A percentile compares a stretch with the other conserved stretches of the same genome.
phyloP scores from a whole-genome alignment of 495 filamentous ascomycete genomes.

The Neurospora cerealis region DNA sequence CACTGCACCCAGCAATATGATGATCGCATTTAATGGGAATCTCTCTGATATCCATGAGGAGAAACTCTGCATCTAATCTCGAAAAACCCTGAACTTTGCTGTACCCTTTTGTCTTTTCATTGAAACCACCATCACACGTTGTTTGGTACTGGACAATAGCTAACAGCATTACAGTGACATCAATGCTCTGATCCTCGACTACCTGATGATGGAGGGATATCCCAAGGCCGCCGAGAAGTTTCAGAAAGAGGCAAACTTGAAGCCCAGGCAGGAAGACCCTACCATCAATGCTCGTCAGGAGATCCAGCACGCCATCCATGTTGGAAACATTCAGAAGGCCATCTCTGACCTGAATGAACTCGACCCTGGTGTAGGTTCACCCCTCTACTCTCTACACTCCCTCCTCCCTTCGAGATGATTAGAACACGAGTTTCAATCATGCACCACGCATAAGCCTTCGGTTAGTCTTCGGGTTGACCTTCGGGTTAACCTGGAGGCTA shows the following conservation, averaged over 20 bases:
- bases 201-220: constrained; percentile 92
- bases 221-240: constrained; percentile 90
- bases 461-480: constrained; percentile 7
- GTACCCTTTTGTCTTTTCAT: constrained; percentile 46
- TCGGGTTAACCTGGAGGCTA: not conserved
- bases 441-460: constrained; percentile 96
- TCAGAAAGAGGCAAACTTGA: constrained; percentile 83
- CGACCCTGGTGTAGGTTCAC: constrained; percentile 68
- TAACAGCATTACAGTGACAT: constrained; percentile 59
- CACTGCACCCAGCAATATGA: constrained; percentile 48
- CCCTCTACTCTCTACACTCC: constrained; percentile 1
- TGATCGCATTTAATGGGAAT: constrained; percentile 99
- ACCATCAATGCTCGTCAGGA: constrained; percentile 68
- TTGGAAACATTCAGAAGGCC: constrained; percentile 73
- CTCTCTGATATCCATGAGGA: constrained; percentile 97
- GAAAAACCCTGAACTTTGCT: constrained; percentile 15
- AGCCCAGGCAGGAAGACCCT: constrained; percentile 56
- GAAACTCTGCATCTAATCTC: constrained; percentile 45
- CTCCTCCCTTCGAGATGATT: constrained; percentile 68
- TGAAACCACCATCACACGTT: constrained; percentile 25
- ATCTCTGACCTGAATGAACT: constrained; percentile 82
- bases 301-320: constrained; percentile 71
- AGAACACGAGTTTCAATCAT: constrained; percentile 76
- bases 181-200: constrained; percentile 93
- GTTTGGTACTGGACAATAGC: not conserved